Base-by-base conservation (phyloP, 805 yeast species). In the Hanseniaspora thailandica region DNA sequence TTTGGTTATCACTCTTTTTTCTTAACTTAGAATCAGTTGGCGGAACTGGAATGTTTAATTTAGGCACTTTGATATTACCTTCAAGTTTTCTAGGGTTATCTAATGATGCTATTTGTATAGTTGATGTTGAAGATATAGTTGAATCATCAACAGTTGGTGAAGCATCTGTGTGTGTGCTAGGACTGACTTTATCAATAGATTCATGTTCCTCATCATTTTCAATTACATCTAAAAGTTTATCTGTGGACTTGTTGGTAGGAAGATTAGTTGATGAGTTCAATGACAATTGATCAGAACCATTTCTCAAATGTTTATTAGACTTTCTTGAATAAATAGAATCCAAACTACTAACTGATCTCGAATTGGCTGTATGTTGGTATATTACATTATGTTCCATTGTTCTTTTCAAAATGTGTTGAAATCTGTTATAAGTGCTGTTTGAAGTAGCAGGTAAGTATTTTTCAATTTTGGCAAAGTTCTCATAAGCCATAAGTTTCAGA, bases 401-500 rank as follows among this genome's bases (percentile, higher is more conserved):
- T 54, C 75, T 71, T 55, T 79, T 73, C 57, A 76, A 64, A 35
- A 73, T 65, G 55, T 73, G 79, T 54, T 78, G 79, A 68, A 74
- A 89, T 57, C 77, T 73, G 56, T 71, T 74, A 56, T 73, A 84
- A 4, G 77, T 76, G 0, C 76, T 72, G 34, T 71, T 73, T 52
- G 76, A 75, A 20, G 74, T 71, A 0, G 73, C 65, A 5, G 73
- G 72, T 22, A 76, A 58, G 55, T 66, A 68, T 43, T 59, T 63
- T 57, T 70, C 71, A 59, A 68, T 62, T 28, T 61, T 58, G 53
- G 68, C 60, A 58, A 86, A 75, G 28, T 78, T 74, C 43, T 81
- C 86, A 63, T 83, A 84, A 41, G 81, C 85, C 47, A 80, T 75
- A 58, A 88, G 69, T 47, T 76, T 80, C 23, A 87, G 65, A 60